Conservation (phyloP, 139 green algal species). For the Auxenochlorella pyrenoidosa region DNA sequence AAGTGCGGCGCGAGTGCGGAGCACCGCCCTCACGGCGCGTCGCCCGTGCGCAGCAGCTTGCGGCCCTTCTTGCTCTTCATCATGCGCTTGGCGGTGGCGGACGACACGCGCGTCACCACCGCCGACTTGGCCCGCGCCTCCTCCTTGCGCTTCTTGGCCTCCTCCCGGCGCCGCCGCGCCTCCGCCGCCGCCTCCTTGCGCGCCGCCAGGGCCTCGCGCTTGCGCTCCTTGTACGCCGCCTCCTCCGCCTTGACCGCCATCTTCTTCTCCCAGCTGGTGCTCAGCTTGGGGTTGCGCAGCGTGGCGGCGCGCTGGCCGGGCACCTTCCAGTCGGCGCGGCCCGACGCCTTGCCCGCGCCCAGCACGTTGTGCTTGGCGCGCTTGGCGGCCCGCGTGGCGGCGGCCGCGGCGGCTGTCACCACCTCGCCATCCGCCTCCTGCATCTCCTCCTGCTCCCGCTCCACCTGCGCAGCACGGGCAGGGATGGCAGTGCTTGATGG, state of each 20-base stretch:
- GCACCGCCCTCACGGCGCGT: background rate
- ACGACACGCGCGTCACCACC: slow-evolving; percentile 48
- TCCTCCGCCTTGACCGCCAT: slow-evolving; percentile 62
- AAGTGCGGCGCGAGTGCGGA: background rate
- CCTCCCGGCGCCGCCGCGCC: slow-evolving; percentile 48
- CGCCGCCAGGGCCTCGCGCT: slow-evolving; percentile 43
- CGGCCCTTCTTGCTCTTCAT: slow-evolving; percentile 72
- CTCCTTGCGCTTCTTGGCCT: slow-evolving; percentile 54
- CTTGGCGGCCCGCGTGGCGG: slow-evolving; percentile 31
- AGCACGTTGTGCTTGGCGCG: slow-evolving; percentile 50
- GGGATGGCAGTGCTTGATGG: background rate
- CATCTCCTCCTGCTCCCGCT: slow-evolving; percentile 34
- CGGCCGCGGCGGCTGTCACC: background rate
- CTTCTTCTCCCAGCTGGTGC: slow-evolving; percentile 69
- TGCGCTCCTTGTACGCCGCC: slow-evolving; percentile 43
- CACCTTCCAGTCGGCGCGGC: slow-evolving; percentile 60
- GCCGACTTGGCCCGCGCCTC: slow-evolving; percentile 51
- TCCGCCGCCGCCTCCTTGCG: slow-evolving; percentile 43
- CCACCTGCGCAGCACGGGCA: slow-evolving; percentile 15
- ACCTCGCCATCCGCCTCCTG: slow-evolving; percentile 22
- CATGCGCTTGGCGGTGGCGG: slow-evolving; percentile 67
- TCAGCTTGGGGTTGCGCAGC: slow-evolving; percentile 45
- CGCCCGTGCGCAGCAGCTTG: slow-evolving; percentile 21
- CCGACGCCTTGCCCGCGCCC: slow-evolving; percentile 54
- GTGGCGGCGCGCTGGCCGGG: slow-evolving; percentile 39